A percentile compares a stretch with the other conserved stretches of the same genome.
phyloP scores from a whole-genome alignment of 192 early-diverging fungal species.

The Coemansia sp. region DNA sequence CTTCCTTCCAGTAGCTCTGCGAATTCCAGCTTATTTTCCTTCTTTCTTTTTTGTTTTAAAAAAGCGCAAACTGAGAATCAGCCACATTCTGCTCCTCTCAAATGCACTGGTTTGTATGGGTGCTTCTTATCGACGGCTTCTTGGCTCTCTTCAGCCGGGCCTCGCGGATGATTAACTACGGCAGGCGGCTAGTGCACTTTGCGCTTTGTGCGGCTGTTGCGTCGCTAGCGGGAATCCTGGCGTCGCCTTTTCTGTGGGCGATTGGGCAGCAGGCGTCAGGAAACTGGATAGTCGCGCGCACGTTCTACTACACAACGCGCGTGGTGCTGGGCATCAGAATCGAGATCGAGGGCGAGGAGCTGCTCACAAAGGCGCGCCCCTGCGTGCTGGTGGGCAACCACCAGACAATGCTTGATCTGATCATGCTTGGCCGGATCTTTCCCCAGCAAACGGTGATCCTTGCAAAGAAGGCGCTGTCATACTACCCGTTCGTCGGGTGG shows the following conservation, averaged over 20 bases:
- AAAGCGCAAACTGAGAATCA: too few relatives aligned
- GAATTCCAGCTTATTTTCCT: too few relatives aligned
- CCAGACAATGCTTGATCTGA: slow-evolving; percentile 80
- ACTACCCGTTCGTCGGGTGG: slow-evolving; percentile 77
- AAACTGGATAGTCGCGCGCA: slow-evolving; percentile 68
- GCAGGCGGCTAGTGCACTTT: slow-evolving; percentile 33
- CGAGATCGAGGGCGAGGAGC: slow-evolving; percentile 65
- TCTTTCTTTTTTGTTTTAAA: too few relatives aligned
- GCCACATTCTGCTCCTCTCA: neutral
- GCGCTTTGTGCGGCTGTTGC: slow-evolving; percentile 41
- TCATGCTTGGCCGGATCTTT: slow-evolving; percentile 72
- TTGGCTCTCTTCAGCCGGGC: slow-evolving; percentile 36
- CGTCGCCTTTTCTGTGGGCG: slow-evolving; percentile 60
- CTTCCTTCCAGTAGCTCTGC: too few relatives aligned
- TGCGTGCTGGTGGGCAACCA: slow-evolving; percentile 82
- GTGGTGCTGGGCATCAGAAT: slow-evolving; percentile 61
- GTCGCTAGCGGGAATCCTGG: slow-evolving; percentile 58
- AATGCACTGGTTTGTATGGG: slow-evolving; percentile 52
- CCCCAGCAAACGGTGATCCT: slow-evolving; percentile 70
- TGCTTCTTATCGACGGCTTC: slow-evolving; percentile 20
- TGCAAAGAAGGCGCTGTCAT: slow-evolving; percentile 74
- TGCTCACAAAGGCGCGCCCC: slow-evolving; percentile 54
- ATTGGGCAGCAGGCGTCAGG: slow-evolving; percentile 60
- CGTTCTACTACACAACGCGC: slow-evolving; percentile 58
- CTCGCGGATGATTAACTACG: slow-evolving; percentile 31